Evolutionary conservation across 768 basidiomycete species (phyloP).

Genomic region (Crucibulum laeve): DNA sequence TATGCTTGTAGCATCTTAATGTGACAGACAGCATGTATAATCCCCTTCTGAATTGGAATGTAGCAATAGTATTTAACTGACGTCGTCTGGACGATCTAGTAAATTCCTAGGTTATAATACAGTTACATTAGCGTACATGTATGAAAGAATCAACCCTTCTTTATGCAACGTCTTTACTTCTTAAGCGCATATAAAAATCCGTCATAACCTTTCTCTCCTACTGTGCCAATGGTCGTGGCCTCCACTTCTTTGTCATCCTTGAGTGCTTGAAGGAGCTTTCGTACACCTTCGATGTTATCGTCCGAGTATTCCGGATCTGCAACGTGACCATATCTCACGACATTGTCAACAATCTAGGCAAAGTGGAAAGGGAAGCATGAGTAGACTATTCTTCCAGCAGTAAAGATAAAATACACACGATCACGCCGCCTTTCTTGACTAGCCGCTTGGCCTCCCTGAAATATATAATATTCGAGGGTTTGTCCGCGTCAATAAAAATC

Average conservation of each 20-base stretch:
- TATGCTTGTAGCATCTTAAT: no score
- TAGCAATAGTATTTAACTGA: no score
- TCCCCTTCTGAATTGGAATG: no score
- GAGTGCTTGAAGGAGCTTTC: conserved; percentile 37
- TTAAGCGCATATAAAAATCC: conserved; percentile 42
- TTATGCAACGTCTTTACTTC: neutral
- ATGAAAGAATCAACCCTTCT: neutral
- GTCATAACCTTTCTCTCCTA: conserved; percentile 50
- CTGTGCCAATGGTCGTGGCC: conserved; percentile 44
- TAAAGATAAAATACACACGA: conserved; percentile 34
- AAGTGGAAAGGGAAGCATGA: neutral
- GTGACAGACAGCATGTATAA: no score
- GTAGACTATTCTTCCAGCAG: neutral
- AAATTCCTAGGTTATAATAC: neutral
- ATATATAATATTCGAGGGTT: conserved; percentile 48
- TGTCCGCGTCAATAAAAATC: conserved; percentile 73
- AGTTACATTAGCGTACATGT: neutral
- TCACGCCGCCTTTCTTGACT: conserved; percentile 53
- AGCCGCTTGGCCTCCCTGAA: conserved; percentile 60
- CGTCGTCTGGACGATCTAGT: no score
- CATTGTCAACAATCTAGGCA: conserved; percentile 60
- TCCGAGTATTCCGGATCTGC: conserved; percentile 33
- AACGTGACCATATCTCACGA: conserved; percentile 45
- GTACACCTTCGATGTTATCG: conserved; percentile 37
- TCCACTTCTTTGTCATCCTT: conserved; percentile 48